Conservation (phyloP, 805 yeast species). For the Candida easanensis region DNA sequence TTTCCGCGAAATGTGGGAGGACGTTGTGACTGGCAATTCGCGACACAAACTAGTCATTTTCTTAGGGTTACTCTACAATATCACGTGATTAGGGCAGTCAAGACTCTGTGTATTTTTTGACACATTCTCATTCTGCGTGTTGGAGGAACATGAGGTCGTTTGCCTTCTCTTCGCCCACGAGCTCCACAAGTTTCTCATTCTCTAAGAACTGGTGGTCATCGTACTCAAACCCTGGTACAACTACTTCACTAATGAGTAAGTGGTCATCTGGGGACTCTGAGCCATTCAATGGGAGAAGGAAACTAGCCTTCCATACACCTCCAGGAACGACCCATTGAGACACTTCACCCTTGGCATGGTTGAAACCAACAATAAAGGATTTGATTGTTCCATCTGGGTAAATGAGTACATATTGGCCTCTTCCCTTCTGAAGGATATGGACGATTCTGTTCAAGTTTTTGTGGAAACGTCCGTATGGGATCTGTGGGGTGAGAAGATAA, state of each 20-base stretch:
- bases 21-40: neutral
- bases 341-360: constrained; percentile 43
- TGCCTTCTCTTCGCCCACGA: constrained; percentile 39
- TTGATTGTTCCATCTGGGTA: constrained; percentile 49
- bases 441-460: constrained; percentile 49
- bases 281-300: constrained; percentile 37
- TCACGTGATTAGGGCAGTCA: constrained; percentile 13
- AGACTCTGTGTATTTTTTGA: neutral
- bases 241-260: constrained; percentile 52
- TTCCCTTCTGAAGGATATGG: constrained; percentile 53
- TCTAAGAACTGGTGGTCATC: constrained; percentile 48
- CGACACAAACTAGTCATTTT: neutral
- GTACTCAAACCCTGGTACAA: constrained; percentile 60
- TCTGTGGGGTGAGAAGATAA: constrained; percentile 48
- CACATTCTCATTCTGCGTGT: constrained; percentile 5
- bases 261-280: constrained; percentile 36
- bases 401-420: constrained; percentile 52
- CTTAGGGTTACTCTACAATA: constrained; percentile 3
- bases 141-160: constrained; percentile 37
- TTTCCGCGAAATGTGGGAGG: neutral
- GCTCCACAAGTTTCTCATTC: constrained; percentile 30
- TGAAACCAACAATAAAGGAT: constrained; percentile 52
- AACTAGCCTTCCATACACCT: constrained; percentile 56
- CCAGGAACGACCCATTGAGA: constrained; percentile 67
- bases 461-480: constrained; percentile 51